These are phyloP conservation scores for Glycine soja DNA, from an alignment of 306 rosid genomes.

Conservation along the genomic window DNA sequence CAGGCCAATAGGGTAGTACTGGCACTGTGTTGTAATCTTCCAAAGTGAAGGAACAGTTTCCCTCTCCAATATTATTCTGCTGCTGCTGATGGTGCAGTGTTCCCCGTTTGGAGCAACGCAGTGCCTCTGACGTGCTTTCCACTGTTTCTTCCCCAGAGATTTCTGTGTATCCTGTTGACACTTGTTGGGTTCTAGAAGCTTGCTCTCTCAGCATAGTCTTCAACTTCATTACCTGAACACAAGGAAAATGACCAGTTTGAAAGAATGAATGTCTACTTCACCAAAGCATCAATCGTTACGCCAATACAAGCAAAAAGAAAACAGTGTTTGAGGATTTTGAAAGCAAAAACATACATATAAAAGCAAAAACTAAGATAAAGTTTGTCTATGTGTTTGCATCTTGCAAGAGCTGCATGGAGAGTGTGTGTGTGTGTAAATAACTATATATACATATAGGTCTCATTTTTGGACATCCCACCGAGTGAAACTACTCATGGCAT, in stretches of 20 bases:
- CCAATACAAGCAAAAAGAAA: background rate
- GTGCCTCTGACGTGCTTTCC: conserved; percentile 71
- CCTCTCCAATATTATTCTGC: conserved; percentile 43
- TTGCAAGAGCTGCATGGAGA: background rate
- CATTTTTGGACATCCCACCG: too few relatives aligned
- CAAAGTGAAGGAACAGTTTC: conserved; percentile 61
- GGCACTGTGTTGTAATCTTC: conserved; percentile 56
- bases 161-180: conserved; percentile 62
- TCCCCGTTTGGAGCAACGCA: conserved; percentile 55
- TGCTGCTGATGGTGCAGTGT: conserved; percentile 45
- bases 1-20: conserved; percentile 66
- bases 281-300: too few relatives aligned
- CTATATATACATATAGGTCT: too few relatives aligned
- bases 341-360: background rate
- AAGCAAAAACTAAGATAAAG: background rate
- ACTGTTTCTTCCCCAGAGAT: conserved; percentile 85
- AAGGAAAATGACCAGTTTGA: background rate
- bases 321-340: background rate
- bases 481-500: too few relatives aligned
- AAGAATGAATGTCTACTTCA: conserved; percentile 33
- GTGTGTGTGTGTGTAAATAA: too few relatives aligned
- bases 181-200: conserved; percentile 56
- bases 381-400: background rate
- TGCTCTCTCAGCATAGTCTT: conserved; percentile 73
- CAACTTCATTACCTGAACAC: conserved; percentile 69